Base-by-base conservation (phyloP, 1,139 yeast species). In the Lodderomyces theae region DNA sequence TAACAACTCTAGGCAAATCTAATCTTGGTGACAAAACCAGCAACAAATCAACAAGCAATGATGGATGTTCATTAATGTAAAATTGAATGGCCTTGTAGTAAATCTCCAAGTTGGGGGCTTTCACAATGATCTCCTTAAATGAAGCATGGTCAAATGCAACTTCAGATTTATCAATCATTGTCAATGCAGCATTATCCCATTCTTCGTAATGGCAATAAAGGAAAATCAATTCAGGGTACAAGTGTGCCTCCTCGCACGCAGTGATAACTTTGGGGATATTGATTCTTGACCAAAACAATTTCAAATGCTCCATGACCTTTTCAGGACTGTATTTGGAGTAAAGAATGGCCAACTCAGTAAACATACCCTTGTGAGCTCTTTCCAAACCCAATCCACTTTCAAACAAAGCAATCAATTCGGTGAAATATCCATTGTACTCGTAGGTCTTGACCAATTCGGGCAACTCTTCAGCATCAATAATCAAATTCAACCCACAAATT, bases 361-460 rank as follows among this genome's bases (percentile, higher is more conserved):
- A 92, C 97, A 92, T 92, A 56, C 97, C 98, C 97, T 92, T 92
- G 61, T 94, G 98, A 30, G 99, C 98, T 63, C 98, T 86, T 72
- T 92, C 99, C 54, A 92, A 78, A 39, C 96, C 95, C 46, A 92
- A 77, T 52, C 98, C 98, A 54, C 89, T 94, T 68, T 92, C 98
- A 57, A 92, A 88, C 56, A 92, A 78, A 13, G 96, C 79, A 51
- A 92, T 86, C 50, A 94, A 77, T 69, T 94, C 96, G 50, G 82
- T 86, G 67, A 90, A 89, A 68, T 88, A 88, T 37, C 98, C 99
- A 54, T 85, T 80, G 63, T 77, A 74, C 68, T 92, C 97, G 61
- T 92, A 92, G 53, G 86, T 86, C 47, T 70, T 75, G 41, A 92
- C 97, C 51, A 92, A 75, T 58, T 87, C 97, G 35, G 90, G 89